Evolutionary conservation across 2,329 filamentous ascomycete species (phyloP).

Genomic region (Onygenales sp.): DNA sequence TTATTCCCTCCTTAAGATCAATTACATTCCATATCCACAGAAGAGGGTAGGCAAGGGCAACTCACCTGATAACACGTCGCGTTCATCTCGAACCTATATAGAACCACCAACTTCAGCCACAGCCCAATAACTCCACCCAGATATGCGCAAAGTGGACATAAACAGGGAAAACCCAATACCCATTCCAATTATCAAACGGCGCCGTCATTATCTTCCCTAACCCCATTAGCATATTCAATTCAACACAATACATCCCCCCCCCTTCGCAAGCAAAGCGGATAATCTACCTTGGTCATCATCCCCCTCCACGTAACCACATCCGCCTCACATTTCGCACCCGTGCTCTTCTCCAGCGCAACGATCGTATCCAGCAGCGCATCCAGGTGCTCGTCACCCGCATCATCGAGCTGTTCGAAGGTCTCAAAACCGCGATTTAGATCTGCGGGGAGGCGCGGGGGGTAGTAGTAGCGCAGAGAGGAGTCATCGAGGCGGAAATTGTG

Average conservation of each 20-base stretch:
- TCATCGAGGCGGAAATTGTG: conserved; percentile 68
- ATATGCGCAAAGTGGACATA: background rate
- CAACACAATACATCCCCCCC: no score
- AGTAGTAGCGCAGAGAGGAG: conserved; percentile 79
- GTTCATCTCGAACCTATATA: conserved; percentile 84
- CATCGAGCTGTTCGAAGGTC: conserved; percentile 72
- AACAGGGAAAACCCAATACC: conserved; percentile 37
- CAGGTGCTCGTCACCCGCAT: conserved; percentile 75
- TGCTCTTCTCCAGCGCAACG: conserved; percentile 59
- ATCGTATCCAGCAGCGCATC: conserved; percentile 74
- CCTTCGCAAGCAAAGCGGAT: background rate
- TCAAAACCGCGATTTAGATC: conserved; percentile 76
- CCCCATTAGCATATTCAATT: background rate
- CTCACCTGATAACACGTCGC: conserved; percentile 77
- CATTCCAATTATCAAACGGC: conserved; percentile 72
- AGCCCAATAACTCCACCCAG: background rate
- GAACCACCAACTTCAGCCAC: background rate
- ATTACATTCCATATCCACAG: conserved; percentile 8
- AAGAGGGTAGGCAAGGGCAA: background rate
- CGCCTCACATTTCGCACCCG: conserved; percentile 58
- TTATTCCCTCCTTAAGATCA: background rate
- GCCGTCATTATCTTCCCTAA: conserved; percentile 66
- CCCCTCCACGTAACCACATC: conserved; percentile 89
- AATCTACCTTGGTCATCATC: conserved; percentile 87
- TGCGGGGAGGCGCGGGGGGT: conserved; percentile 60